Base-by-base conservation (phyloP, 1,284 basidiomycete species). In the Ustilago cynodontis region DNA sequence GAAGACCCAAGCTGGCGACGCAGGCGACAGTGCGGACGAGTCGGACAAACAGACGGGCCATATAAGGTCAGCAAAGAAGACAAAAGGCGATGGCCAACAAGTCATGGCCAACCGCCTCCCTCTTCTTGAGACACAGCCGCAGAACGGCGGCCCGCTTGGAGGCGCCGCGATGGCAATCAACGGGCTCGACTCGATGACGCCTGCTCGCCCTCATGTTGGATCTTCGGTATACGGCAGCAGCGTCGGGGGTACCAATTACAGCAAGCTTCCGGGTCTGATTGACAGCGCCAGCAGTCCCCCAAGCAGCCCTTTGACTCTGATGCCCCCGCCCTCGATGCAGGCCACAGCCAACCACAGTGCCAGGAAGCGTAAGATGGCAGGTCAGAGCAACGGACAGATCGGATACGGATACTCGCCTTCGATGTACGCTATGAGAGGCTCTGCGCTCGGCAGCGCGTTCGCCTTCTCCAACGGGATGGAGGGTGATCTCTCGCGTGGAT, bases 271-370 rank as follows among this genome's bases (percentile, higher is more conserved):
- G 7, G 69, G 72, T 60, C 65, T 83, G 51, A 78, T 80, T 41
- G 79, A 82, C 59, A 77, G 71, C 56, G 77, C 81, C 54, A 78
- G 75, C 73, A 81, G 79, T 43, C 82, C 82, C 13, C 81, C 75
- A 2, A 79, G 73, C 61, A 82, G 80, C 49, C 81, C 80, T 1
- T 50, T 72, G 29, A 72, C 69, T 41, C 60, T 78, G 59, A 82
- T 82, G 80, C 80, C 78, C 26, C 80, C 80, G 20, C 80, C 80
- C 3, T 73, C 80, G 37, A 64, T 71, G 60, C 65, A 67, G 47
- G 67, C 69, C 11, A 77, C 75, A 8, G 76, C 71, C 28, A 63
- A 71, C 33, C 78, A 80, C 67, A 80, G 78, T 35, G 78, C 78
- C 14, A 63, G 71, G 37, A 80, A 80, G 71, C 69, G 74, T 58